Evolutionary conservation across 2,329 filamentous ascomycete species (phyloP), one percentile per base, ranked within the genome.

Genomic region (Apiospora koreana): DNA sequence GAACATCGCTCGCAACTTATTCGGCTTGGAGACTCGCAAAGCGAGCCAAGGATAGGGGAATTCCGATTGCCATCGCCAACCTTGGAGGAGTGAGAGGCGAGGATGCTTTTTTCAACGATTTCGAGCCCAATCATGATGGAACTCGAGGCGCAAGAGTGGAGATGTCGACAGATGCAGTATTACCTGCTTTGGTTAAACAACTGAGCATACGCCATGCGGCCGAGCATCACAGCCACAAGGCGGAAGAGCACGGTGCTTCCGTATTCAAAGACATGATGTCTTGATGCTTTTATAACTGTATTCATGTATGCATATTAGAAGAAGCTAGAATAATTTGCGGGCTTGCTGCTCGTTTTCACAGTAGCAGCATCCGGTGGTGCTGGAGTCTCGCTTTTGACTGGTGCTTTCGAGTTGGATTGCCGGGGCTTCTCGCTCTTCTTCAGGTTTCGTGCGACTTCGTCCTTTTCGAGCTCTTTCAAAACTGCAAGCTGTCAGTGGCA

Each of bases 11-110:
- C 65, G 96, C 96, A 7, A 98, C 96, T 0, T 98, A 97, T 80
- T 97, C 94, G 14, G 96, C 96, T 0, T 99, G 94, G 94, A 86
- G 95, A 70, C 81, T 99, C 69, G 94, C 93, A 1, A 95, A 94
- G 83, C 86, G 91, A 71, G 96, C 95, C 41, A 91, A 92, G 75
- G 93, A 96, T 75, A 87, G 91, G 73, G 91, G 91, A 0, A 95
- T 97, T 89, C 91, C 94, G 21, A 93, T 98, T 78, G 95, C 91
- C 0, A 91, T 98, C 54, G 83, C 98, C 71, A 98, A 97, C 77
- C 86, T 98, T 71, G 93, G 94, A n/a, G 93, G 94, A 12, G 91
- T 94, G 35, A 87, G 93, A 75, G 92, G 93, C 21, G 93, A 97
- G 77, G 91, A 94, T n/a, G 82, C 82, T 3, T 91, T 95, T 75